Evolutionary conservation across 2,329 filamentous ascomycete species (phyloP).

Genomic region (Colletotrichum zoysiae): DNA sequence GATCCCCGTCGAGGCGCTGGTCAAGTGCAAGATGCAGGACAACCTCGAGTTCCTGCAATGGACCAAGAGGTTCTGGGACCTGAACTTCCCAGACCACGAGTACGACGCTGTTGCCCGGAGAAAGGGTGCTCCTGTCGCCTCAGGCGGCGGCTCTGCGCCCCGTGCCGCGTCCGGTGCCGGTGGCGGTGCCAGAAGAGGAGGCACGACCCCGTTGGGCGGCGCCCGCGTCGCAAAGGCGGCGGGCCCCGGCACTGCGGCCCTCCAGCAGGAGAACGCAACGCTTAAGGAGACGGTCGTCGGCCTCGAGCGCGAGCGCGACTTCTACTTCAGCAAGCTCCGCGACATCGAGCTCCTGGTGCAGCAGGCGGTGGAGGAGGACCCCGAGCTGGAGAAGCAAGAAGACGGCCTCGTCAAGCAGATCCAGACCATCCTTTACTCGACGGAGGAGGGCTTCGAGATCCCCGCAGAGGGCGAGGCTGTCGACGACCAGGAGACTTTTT

Average conservation of each 20-base stretch:
- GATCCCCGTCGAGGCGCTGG: slow-evolving; percentile 86
- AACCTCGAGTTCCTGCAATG: slow-evolving; percentile 99
- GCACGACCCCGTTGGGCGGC: slow-evolving; percentile 70
- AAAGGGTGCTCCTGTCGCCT: slow-evolving; percentile 76
- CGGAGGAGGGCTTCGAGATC: slow-evolving; percentile 93
- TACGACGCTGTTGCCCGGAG: slow-evolving; percentile 91
- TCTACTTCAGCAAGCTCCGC: slow-evolving; percentile 98
- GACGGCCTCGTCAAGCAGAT: slow-evolving; percentile 94
- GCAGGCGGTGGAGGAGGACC: slow-evolving; percentile 91
- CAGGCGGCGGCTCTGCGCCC: slow-evolving; percentile 61
- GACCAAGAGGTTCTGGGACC: slow-evolving; percentile 97
- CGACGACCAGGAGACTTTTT: slow-evolving; percentile 87
- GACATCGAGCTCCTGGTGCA: slow-evolving; percentile 97
- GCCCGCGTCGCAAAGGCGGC: slow-evolving; percentile 61
- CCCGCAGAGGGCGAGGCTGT: slow-evolving; percentile 80
- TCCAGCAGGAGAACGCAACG: slow-evolving; percentile 87
- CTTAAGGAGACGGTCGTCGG: slow-evolving; percentile 97
- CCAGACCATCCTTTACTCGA: slow-evolving; percentile 96
- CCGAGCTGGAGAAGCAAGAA: slow-evolving; percentile 93
- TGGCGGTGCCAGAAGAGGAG: slow-evolving; percentile 66
- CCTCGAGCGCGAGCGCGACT: slow-evolving; percentile 95
- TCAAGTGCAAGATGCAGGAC: slow-evolving; percentile 99
- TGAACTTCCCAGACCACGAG: slow-evolving; percentile 96
- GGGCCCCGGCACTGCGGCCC: slow-evolving; percentile 72
- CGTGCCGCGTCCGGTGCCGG: slow-evolving; percentile 63